A percentile compares a stretch with the other conserved stretches of the same genome.
phyloP scores from a whole-genome alignment of 352 stramenopile genomes.

The Aphanomyces cochlioides region DNA sequence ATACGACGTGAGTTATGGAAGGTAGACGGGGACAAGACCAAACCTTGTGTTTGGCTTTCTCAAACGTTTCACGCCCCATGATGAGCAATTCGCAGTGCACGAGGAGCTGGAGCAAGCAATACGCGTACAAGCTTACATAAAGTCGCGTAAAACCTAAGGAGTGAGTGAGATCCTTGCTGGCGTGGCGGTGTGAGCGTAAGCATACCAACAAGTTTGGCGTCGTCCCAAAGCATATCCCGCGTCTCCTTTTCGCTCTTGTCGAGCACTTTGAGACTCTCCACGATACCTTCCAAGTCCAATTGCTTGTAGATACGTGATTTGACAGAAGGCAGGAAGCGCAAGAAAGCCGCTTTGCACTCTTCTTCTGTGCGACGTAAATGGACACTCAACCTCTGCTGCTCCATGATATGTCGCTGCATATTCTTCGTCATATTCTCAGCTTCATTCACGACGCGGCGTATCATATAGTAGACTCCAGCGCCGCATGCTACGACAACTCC shows the following conservation, averaged over 20 bases:
- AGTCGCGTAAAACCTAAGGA: constrained; percentile 16
- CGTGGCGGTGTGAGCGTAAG: background rate
- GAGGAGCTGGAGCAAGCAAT: constrained; percentile 21
- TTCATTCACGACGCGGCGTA: constrained; percentile 18
- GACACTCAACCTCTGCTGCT: constrained; percentile 15
- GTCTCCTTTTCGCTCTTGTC: constrained; percentile 27
- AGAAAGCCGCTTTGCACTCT: constrained; percentile 26
- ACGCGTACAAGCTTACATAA: constrained; percentile 23
- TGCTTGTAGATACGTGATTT: constrained; percentile 29
- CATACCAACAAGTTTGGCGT: constrained; percentile 27
- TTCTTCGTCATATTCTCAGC: constrained; percentile 27
- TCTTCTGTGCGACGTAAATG: constrained; percentile 25
- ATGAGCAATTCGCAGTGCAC: constrained; percentile 29
- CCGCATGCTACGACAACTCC: constrained; percentile 23
- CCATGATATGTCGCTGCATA: constrained; percentile 14
- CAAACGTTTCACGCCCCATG: constrained; percentile 25
- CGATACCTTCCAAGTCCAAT: constrained; percentile 26
- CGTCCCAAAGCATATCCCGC: constrained; percentile 27
- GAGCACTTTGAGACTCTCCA: constrained; percentile 24
- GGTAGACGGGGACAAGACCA: background rate
- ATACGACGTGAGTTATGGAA: background rate
- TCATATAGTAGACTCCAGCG: constrained; percentile 22
- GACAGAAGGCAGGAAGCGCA: constrained; percentile 28
- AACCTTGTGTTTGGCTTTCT: constrained; percentile 11
- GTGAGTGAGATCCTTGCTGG: background rate